These are phyloP conservation scores for Chalciporus sphaerocephalus DNA, from an alignment of 768 basidiomycete species.

Conservation along the genomic window DNA sequence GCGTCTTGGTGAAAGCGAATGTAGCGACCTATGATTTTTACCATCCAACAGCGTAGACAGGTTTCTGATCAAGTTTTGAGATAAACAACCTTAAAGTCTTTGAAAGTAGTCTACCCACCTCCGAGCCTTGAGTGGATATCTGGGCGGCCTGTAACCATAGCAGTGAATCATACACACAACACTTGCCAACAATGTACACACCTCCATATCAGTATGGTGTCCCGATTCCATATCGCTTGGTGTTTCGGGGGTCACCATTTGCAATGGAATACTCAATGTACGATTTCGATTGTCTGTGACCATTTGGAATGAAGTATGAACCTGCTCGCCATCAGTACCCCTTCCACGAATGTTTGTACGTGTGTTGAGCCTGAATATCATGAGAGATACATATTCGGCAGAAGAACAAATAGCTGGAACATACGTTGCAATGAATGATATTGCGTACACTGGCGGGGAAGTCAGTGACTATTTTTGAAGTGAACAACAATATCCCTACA, in stretches of 20 bases:
- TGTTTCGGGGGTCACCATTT: neutral
- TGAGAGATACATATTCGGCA: neutral
- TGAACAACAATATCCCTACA: conserved; percentile 36
- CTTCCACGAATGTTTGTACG: conserved; percentile 49
- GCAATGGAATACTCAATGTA: conserved; percentile 5
- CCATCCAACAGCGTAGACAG: conserved; percentile 11
- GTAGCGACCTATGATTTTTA: neutral
- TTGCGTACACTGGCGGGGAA: conserved; percentile 47
- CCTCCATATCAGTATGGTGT: conserved; percentile 2
- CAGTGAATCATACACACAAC: neutral
- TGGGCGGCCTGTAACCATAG: conserved; percentile 2
- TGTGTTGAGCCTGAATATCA: conserved; percentile 51
- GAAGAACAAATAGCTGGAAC: conserved; percentile 13
- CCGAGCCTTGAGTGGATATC: neutral
- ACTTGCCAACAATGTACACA: neutral
- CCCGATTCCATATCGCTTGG: neutral
- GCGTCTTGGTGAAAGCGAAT: neutral
- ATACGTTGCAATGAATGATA: conserved; percentile 64
- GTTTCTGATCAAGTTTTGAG: neutral
- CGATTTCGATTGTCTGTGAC: conserved; percentile 7
- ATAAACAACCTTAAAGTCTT: neutral
- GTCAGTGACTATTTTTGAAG: conserved; percentile 1
- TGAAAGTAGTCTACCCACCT: conserved; percentile 3
- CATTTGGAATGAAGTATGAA: conserved; percentile 28
- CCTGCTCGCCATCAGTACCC: conserved; percentile 45